A percentile compares a stretch with the other conserved stretches of the same genome.
Conservation (phyloP, 2,329 filamentous ascomycete species). For the Metarhizium rileyi region DNA sequence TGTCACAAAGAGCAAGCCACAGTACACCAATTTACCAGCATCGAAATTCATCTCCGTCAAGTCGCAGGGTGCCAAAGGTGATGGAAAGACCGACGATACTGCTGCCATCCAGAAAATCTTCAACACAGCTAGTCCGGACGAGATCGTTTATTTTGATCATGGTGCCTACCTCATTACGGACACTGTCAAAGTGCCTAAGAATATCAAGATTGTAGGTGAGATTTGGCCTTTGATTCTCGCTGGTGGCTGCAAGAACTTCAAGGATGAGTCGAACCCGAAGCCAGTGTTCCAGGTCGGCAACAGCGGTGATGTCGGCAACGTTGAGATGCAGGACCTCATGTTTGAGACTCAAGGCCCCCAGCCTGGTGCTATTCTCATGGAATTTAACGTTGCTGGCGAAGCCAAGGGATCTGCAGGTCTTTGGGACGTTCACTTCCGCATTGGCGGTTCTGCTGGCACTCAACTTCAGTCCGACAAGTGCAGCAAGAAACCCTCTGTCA, state of each 20-base stretch:
- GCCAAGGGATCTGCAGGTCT: conserved; percentile 64
- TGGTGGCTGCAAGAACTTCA: conserved; percentile 59
- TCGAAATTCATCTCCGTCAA: conserved; percentile 76
- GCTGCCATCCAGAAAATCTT: conserved; percentile 71
- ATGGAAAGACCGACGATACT: conserved; percentile 82
- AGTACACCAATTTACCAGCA: conserved; percentile 63
- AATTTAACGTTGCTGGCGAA: conserved; percentile 74
- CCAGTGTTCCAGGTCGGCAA: conserved; percentile 81
- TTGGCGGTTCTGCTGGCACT: conserved; percentile 80
- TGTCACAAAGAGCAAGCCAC: conserved; percentile 79
- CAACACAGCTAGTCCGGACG: conserved; percentile 51
- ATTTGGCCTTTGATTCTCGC: conserved; percentile 88
- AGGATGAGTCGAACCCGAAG: conserved; percentile 63
- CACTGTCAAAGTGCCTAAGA: conserved; percentile 64
- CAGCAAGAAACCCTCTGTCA: conserved; percentile 60
- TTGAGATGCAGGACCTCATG: conserved; percentile 83
- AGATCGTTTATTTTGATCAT: conserved; percentile 66
- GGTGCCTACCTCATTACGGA: conserved; percentile 62
- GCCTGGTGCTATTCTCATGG: conserved; percentile 79
- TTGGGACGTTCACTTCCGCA: conserved; percentile 94
- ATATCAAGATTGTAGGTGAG: conserved; percentile 82
- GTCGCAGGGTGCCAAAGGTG: conserved; percentile 71
- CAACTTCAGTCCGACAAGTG: conserved; percentile 72
- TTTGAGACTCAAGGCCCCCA: conserved; percentile 76
- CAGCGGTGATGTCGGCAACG: conserved; percentile 62